Evolutionary conservation across 176 grass and related monocot genomes (phyloP), one percentile per base, ranked within the genome.

Genomic region (Oryza meyeriana): DNA sequence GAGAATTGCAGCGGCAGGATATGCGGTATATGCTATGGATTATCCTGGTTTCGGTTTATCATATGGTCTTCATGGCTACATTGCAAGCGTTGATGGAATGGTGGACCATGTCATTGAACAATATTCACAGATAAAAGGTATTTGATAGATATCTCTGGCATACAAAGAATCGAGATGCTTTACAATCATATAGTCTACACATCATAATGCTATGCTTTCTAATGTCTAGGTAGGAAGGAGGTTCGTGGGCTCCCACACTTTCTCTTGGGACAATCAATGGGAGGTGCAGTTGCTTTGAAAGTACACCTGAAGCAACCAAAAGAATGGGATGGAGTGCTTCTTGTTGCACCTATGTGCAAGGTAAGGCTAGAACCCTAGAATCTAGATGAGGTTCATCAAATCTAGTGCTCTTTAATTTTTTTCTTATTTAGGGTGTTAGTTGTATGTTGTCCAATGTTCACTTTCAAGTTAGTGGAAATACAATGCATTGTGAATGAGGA

Each of bases 341-440:
- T 98, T 88, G 96, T 98, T 24, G 92, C 96, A 0, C 96, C 96
- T 52, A 98, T 98, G 96, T 98, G 88, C 86, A 98, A 98, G 92
- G 95, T 98, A 88, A 75, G 71, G 78, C 69, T 69, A 42, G 79
- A 68, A 64, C 48, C 20, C 70, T 42, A 12, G 13, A 72, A 69
- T 24, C 61, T 25, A 12, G 18, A 72, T 75, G 52, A 63, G 52
- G 65, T 34, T 63, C 11, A 57, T 66, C 30, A 38, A 74, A 79
- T 77, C n/a, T 75, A 29, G 63, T 27, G 5, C 73, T 61, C 8
- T 64, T 27, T 80, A 36, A 2, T 67, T 68, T 64, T 72, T 3
- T 3, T 75, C 30, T 79, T 75, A 27, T 55, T 72, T 80, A n/a
- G 17, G 64, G 58, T 42, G 62, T 70, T 55, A 80, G 57, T 38